Conservation (phyloP, 1,284 basidiomycete genomes). For the Tylopilus microsporus region DNA sequence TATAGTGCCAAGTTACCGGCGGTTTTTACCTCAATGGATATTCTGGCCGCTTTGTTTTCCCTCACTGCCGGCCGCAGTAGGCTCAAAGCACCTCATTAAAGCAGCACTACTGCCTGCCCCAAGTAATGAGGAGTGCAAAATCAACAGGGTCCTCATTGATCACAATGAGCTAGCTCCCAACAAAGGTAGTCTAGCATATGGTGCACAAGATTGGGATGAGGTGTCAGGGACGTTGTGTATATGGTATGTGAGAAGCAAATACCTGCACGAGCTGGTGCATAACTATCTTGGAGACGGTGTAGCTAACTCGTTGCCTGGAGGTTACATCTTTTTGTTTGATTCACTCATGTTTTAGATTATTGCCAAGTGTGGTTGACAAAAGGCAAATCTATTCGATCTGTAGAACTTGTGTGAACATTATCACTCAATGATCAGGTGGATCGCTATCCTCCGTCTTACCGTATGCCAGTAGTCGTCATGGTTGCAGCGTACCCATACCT, state of each 20-base stretch:
- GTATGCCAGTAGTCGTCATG: too few relatives aligned
- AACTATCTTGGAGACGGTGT: slow-evolving; percentile 28
- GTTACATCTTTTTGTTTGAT: too few relatives aligned
- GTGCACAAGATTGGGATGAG: slow-evolving; percentile 32
- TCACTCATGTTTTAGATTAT: too few relatives aligned
- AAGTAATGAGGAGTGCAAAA: slow-evolving; percentile 13
- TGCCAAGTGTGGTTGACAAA: too few relatives aligned
- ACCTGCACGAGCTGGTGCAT: slow-evolving; percentile 25
- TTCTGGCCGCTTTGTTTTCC: slow-evolving; percentile 26
- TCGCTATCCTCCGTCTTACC: too few relatives aligned
- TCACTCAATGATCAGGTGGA: too few relatives aligned
- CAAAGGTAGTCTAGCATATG: slow-evolving; percentile 15
- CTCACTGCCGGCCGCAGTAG: background rate
- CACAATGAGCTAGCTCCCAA: slow-evolving; percentile 19
- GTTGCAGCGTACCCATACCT: too few relatives aligned
- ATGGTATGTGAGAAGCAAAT: slow-evolving; percentile 21
- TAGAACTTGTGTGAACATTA: too few relatives aligned
- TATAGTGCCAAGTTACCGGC: slow-evolving; percentile 20
- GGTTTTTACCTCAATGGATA: slow-evolving; percentile 29
- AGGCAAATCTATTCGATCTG: too few relatives aligned
- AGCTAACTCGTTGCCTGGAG: background rate
- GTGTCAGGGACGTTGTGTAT: slow-evolving; percentile 27
- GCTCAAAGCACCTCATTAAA: slow-evolving; percentile 20
- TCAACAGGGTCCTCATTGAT: slow-evolving; percentile 21
- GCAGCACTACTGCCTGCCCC: slow-evolving; percentile 20